Evolutionary conservation across 176 grass and related monocot genomes (phyloP).

Genomic region (Areca catechu): DNA sequence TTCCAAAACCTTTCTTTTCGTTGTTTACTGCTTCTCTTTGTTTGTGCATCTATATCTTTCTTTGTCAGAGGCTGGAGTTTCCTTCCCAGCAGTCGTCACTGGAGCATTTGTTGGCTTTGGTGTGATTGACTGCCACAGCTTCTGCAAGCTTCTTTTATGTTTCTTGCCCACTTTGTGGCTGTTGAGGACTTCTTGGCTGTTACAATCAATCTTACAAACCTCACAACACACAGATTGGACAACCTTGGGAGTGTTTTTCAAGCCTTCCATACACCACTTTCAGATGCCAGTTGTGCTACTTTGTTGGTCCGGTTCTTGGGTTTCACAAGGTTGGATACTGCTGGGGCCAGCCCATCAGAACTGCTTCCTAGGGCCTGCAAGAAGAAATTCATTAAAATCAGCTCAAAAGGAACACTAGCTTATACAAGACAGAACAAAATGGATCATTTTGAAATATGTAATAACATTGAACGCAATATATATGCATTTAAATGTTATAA

Average conservation of each 20-base stretch:
- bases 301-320: background rate
- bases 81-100: background rate
- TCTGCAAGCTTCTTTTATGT: constrained; percentile 19
- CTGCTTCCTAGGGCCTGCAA: too few relatives aligned
- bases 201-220: constrained; percentile 26
- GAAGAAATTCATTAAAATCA: too few relatives aligned
- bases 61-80: constrained; percentile 8
- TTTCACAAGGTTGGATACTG: background rate
- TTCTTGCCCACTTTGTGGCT: constrained; percentile 19
- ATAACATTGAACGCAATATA: too few relatives aligned
- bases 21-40: constrained; percentile 3
- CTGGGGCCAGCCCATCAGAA: too few relatives aligned
- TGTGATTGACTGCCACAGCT: background rate
- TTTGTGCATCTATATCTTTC: background rate
- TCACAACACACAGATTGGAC: constrained; percentile 13
- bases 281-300: constrained; percentile 4
- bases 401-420: too few relatives aligned
- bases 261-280: background rate
- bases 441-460: too few relatives aligned
- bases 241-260: background rate
- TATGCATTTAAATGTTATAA: too few relatives aligned
- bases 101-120: constrained; percentile 6
- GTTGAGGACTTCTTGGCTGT: constrained; percentile 21
- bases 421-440: too few relatives aligned
- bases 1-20: constrained; percentile 24